Conservation (phyloP, 208 protist genomes). For the Tritrichomonas foetus region DNA sequence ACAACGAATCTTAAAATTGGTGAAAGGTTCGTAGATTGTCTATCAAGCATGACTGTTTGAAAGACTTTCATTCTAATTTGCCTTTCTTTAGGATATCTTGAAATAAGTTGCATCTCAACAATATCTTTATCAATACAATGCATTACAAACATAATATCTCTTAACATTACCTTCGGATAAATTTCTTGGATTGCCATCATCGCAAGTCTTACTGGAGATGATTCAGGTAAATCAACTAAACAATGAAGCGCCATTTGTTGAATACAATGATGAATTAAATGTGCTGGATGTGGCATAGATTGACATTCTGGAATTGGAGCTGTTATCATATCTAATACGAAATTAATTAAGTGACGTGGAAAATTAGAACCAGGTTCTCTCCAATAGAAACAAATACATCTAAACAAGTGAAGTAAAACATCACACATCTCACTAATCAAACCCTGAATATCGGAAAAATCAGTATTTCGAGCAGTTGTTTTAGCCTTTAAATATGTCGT, state of each 20-base stretch:
- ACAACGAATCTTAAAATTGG: background rate
- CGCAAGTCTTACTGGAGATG: background rate
- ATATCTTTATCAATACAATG: conserved; percentile 2
- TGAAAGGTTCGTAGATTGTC: background rate
- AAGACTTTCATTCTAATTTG: background rate
- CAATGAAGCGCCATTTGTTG: background rate
- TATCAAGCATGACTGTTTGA: background rate
- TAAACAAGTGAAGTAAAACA: background rate
- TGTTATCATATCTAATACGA: background rate
- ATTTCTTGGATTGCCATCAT: background rate
- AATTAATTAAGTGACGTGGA: background rate
- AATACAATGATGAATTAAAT: background rate
- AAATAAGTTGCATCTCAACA: background rate
- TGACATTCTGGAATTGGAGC: background rate
- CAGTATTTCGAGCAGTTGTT: background rate
- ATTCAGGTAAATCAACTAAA: background rate
- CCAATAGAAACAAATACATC: conserved; percentile 27
- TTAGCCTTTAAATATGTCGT: background rate
- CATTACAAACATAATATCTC: background rate
- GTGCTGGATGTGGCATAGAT: background rate
- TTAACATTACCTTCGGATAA: background rate
- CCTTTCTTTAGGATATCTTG: background rate
- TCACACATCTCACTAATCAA: background rate
- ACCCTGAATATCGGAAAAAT: background rate
- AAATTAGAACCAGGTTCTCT: background rate